These are phyloP conservation scores for Metschnikowia dekortorum DNA, from an alignment of 805 yeast species.

Conservation along the genomic window DNA sequence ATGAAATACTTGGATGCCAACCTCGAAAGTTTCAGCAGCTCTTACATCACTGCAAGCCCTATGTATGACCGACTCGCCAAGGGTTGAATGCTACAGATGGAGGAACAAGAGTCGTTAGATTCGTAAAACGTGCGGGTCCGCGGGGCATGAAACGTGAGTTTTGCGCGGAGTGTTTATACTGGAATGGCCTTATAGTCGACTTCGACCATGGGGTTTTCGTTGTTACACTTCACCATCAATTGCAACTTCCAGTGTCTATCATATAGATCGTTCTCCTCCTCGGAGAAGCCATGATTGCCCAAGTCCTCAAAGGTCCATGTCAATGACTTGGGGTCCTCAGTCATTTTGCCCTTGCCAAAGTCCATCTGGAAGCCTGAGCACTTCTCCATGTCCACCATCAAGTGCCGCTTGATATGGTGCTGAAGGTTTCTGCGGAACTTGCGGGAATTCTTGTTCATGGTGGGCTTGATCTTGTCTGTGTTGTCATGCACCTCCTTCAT, in stretches of 20 bases:
- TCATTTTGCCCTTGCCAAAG: slow-evolving; percentile 44
- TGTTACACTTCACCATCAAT: slow-evolving; percentile 61
- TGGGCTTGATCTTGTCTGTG: slow-evolving; percentile 66
- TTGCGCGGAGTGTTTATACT: slow-evolving; percentile 6
- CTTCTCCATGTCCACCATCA: slow-evolving; percentile 59
- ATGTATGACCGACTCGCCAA: slow-evolving; percentile 32
- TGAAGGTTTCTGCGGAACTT: slow-evolving; percentile 70
- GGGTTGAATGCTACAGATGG: background rate
- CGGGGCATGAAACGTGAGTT: background rate
- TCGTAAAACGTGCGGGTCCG: background rate
- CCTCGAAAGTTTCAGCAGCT: slow-evolving; percentile 28
- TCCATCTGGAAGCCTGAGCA: slow-evolving; percentile 57
- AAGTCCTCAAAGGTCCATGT: slow-evolving; percentile 63
- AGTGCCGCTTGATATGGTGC: slow-evolving; percentile 70
- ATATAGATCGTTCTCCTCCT: slow-evolving; percentile 40
- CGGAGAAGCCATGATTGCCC: slow-evolving; percentile 50
- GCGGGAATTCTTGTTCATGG: slow-evolving; percentile 65
- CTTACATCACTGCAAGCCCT: slow-evolving; percentile 37
- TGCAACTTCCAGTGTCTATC: slow-evolving; percentile 62
- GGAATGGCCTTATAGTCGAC: slow-evolving; percentile 63
- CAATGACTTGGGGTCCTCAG: slow-evolving; percentile 48
- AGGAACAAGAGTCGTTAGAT: background rate
- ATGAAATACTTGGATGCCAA: slow-evolving; percentile 49
- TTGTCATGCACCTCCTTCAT: slow-evolving; percentile 62
- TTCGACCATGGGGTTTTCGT: slow-evolving; percentile 60